phyloP scores from a whole-genome alignment of 805 yeast genomes.

The Kuraishia molischiana region DNA sequence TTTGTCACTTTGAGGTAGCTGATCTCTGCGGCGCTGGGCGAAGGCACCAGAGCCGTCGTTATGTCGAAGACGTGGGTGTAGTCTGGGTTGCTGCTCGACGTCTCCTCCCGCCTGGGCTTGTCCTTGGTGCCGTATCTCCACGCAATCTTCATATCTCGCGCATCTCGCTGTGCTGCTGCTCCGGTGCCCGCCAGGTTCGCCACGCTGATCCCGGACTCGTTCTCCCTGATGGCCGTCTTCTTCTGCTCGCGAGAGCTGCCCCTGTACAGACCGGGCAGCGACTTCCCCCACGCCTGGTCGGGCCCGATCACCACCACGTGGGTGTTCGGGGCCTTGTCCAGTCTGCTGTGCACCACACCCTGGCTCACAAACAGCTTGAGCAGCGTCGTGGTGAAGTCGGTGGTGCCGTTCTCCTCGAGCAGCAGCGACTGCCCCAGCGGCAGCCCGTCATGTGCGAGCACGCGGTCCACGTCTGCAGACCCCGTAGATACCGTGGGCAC shows the following conservation, averaged over 20 bases:
- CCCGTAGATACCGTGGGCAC: conserved; percentile 78
- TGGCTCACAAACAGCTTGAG: conserved; percentile 66
- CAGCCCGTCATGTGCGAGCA: conserved; percentile 73
- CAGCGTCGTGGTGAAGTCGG: conserved; percentile 74
- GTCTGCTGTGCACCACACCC: conserved; percentile 59
- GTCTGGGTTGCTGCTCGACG: conserved; percentile 30
- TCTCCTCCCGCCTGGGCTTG: conserved; percentile 5
- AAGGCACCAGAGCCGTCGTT: conserved; percentile 59
- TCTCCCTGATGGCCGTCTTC: conserved; percentile 42
- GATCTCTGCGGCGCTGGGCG: conserved; percentile 53
- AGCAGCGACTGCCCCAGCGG: conserved; percentile 69
- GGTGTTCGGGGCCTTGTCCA: conserved; percentile 32
- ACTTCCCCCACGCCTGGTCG: conserved; percentile 49
- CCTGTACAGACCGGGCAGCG: conserved; percentile 68
- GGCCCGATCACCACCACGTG: conserved; percentile 59
- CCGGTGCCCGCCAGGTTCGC: conserved; percentile 43
- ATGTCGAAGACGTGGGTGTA: conserved; percentile 68
- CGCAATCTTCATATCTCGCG: conserved; percentile 69
- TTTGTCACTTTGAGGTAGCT: conserved; percentile 35
- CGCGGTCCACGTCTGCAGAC: conserved; percentile 59
- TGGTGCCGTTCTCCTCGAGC: conserved; percentile 77
- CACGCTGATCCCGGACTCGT: conserved; percentile 58
- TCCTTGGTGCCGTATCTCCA: conserved; percentile 75
- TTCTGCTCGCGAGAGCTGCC: conserved; percentile 61
- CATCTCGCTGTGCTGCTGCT: conserved; percentile 8